Evolutionary conservation across 805 yeast species (phyloP), one percentile per base, ranked within the genome.

Genomic region (Saccharomycopsis malanga): DNA sequence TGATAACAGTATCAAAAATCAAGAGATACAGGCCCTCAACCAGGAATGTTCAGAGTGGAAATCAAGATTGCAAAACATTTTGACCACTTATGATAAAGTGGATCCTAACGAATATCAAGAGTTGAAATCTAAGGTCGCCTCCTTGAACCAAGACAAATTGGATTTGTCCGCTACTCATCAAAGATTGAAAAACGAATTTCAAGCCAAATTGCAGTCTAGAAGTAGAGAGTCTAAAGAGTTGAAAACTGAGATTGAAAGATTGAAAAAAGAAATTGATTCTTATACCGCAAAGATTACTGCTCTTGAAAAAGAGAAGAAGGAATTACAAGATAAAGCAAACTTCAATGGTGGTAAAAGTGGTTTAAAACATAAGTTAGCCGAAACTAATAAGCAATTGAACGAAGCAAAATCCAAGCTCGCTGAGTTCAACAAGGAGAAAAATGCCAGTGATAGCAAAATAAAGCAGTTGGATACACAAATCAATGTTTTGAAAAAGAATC

Each of bases 1-100:
- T 15, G 69, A 73, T 15, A 49, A 72, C 9, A 73, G 67, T 12
- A 71, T 76, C 14, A 77, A 74, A 46, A 72, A 69, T 17, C 72
- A 75, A 57, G 73, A 75, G 46, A 57, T 81, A 35, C 60, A 61
- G 37, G 60, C 75, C 22, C 57, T 72, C 6, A 64, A 66, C 34
- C 77, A 76, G 52, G 87, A 83, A 50, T 69, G 71, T 44, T 74
- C 73, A n/a, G 68, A 77, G 21, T 76, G 86, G 79, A 77, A 76
- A 61, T 64, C 62, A 12, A 70, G 79, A 50, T 62, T 77, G 4
- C 72, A 72, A 45, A 74, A 72, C 44, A 61, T 75, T 38, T 50
- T 73, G 52, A 66, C 66, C 46, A 72, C 67, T 44, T 68, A 67
- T 49, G 72, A 71, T 39, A 69, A 73, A 15, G 59, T 72, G 45